Evolutionary conservation across 2,329 filamentous ascomycete species (phyloP).

Genomic region (Ramularia endophylla): DNA sequence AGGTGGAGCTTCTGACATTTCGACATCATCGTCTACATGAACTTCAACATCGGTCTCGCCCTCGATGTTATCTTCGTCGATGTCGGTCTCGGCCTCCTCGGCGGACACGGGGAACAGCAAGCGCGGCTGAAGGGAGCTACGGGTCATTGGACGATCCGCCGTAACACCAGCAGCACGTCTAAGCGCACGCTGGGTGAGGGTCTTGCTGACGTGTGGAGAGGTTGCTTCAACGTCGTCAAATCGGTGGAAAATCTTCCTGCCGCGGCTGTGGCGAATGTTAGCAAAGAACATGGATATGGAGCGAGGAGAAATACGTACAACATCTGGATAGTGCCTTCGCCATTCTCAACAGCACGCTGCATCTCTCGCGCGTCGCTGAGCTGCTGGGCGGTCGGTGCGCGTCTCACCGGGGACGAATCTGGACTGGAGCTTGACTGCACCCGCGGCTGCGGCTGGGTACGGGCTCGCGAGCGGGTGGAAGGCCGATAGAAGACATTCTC

Average conservation of each 20-base stretch:
- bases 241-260: slow-evolving; percentile 71
- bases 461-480: slow-evolving; percentile 6
- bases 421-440: neutral
- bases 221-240: slow-evolving; percentile 43
- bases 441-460: neutral
- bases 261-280: slow-evolving; percentile 55
- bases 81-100: slow-evolving; percentile 51
- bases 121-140: slow-evolving; percentile 65
- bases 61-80: slow-evolving; percentile 48
- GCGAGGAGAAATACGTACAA: slow-evolving; percentile 57
- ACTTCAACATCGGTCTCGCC: slow-evolving; percentile 48
- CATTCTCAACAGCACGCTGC: slow-evolving; percentile 57
- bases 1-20: slow-evolving; percentile 22
- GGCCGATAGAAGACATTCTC: slow-evolving; percentile 67
- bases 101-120: slow-evolving; percentile 56
- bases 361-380: slow-evolving; percentile 45
- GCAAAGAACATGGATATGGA: slow-evolving; percentile 13
- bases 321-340: slow-evolving; percentile 68
- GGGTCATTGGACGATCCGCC: slow-evolving; percentile 51
- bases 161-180: slow-evolving; percentile 34
- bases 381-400: slow-evolving; percentile 47
- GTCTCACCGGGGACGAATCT: neutral
- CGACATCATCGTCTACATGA: slow-evolving; percentile 37
- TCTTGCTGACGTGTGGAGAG: slow-evolving; percentile 25
- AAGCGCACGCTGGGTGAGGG: slow-evolving; percentile 22